These are phyloP conservation scores for Citeromyces matritensis DNA, from an alignment of 805 yeast genomes.

Conservation along the genomic window DNA sequence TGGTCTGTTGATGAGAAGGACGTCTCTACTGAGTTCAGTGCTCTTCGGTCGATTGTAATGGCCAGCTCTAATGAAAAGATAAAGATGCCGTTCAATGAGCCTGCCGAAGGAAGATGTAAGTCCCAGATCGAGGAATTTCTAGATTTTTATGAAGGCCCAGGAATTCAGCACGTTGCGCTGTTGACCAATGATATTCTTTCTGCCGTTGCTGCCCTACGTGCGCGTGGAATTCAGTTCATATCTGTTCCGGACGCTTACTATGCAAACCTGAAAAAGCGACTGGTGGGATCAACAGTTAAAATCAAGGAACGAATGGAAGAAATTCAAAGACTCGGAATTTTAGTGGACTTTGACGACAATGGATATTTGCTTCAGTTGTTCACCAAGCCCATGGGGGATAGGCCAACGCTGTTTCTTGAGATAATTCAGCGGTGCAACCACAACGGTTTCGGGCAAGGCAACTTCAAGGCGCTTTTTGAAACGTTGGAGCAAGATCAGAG, in stretches of 20 bases:
- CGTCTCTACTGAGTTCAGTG: constrained; percentile 54
- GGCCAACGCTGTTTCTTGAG: constrained; percentile 76
- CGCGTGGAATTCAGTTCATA: constrained; percentile 63
- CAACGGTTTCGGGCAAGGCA: constrained; percentile 83
- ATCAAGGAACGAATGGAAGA: constrained; percentile 36
- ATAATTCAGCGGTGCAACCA: constrained; percentile 69
- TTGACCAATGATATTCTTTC: constrained; percentile 43
- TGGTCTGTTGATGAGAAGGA: constrained; percentile 80
- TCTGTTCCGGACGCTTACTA: constrained; percentile 46
- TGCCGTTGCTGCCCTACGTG: constrained; percentile 34
- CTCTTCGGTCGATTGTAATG: constrained; percentile 66
- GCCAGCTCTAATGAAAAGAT: constrained; percentile 47
- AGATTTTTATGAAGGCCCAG: constrained; percentile 66
- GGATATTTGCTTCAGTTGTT: constrained; percentile 75
- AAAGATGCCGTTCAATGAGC: constrained; percentile 80
- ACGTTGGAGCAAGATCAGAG: constrained; percentile 68
- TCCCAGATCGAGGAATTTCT: constrained; percentile 78
- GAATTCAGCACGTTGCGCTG: constrained; percentile 74
- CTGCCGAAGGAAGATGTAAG: constrained; percentile 48
- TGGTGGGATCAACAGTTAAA: constrained; percentile 24
- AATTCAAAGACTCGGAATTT: constrained; percentile 36
- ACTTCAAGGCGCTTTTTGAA: constrained; percentile 71
- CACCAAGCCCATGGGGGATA: constrained; percentile 58
- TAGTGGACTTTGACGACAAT: constrained; percentile 63
- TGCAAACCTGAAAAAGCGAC: constrained; percentile 24